Conservation (phyloP, 495 filamentous ascomycete genomes). For the Niebla homalea region DNA sequence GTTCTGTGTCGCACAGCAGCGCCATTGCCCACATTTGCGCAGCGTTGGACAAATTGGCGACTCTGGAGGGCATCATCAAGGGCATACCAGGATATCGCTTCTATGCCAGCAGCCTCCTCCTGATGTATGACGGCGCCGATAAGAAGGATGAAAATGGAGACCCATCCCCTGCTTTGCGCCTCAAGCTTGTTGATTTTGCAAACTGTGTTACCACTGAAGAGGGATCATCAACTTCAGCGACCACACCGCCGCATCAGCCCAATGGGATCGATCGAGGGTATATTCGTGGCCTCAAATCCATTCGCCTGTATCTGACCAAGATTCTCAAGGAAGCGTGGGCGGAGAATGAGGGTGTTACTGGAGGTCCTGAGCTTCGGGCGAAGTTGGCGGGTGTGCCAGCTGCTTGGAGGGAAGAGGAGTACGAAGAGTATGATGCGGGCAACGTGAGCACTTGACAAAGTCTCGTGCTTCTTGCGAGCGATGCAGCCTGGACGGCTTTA, state of each 20-base stretch:
- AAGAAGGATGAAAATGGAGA: constrained; percentile 27
- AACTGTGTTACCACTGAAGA: constrained; percentile 92
- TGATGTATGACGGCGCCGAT: constrained; percentile 78
- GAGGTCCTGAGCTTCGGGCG: constrained; percentile 21
- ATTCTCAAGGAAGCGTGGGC: constrained; percentile 60
- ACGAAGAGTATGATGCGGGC: constrained; percentile 11
- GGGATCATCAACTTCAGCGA: constrained; percentile 40
- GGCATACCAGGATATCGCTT: constrained; percentile 77
- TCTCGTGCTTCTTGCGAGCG: too few relatives aligned
- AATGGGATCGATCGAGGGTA: constrained; percentile 79
- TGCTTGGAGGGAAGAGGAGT: constrained; percentile 11
- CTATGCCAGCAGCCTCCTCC: constrained; percentile 85
- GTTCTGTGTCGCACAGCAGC: constrained; percentile 67
- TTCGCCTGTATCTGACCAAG: constrained; percentile 73
- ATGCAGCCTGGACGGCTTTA: too few relatives aligned
- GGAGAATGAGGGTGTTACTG: constrained; percentile 35
- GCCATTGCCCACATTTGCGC: constrained; percentile 74
- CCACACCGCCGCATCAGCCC: constrained; percentile 72
- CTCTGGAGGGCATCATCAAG: constrained; percentile 71
- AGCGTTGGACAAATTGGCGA: constrained; percentile 68
- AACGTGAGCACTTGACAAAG: constrained; percentile 24
- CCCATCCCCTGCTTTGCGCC: constrained; percentile 48
- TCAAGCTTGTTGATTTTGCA: constrained; percentile 97
- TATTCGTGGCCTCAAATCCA: constrained; percentile 64
- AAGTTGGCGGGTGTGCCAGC: constrained; percentile 16